Conservation (phyloP, 345 rosid species). For the Dimocarpus longan region DNA sequence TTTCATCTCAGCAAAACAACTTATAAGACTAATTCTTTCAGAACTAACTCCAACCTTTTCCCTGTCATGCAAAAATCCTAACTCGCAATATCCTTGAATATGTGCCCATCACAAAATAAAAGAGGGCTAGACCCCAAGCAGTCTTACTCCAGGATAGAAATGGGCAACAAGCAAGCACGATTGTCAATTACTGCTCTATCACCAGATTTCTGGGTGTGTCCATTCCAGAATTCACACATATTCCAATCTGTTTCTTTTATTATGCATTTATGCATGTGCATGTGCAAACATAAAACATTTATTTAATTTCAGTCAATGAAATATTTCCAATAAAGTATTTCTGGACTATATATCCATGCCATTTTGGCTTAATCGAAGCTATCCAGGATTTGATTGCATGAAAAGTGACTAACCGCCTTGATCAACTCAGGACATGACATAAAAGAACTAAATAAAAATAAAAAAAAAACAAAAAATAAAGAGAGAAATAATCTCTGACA, state of each 20-base stretch:
- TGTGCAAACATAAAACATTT: neutral
- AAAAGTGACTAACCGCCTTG: neutral
- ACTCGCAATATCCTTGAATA: neutral
- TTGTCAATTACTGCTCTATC: neutral
- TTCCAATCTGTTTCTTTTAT: neutral
- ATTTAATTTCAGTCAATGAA: neutral
- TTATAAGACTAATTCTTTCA: neutral
- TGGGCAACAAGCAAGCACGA: neutral
- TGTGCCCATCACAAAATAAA: neutral
- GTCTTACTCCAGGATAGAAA: neutral
- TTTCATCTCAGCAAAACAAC: neutral
- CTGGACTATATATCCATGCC: neutral
- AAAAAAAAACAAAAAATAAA: neutral
- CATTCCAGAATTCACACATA: neutral
- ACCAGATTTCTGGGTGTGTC: neutral
- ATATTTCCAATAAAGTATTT: neutral
- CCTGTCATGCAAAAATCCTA: neutral
- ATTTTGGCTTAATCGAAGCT: neutral
- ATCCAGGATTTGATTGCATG: neutral
- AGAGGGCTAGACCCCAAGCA: neutral
- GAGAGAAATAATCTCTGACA: constrained; percentile 14
- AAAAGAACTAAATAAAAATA: neutral
- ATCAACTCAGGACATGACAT: neutral
- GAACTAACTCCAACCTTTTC: neutral
- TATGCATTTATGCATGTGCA: neutral